These are phyloP conservation scores for Oryza glaberrima DNA, from an alignment of 176 grass and related monocot genomes.

Conservation along the genomic window DNA sequence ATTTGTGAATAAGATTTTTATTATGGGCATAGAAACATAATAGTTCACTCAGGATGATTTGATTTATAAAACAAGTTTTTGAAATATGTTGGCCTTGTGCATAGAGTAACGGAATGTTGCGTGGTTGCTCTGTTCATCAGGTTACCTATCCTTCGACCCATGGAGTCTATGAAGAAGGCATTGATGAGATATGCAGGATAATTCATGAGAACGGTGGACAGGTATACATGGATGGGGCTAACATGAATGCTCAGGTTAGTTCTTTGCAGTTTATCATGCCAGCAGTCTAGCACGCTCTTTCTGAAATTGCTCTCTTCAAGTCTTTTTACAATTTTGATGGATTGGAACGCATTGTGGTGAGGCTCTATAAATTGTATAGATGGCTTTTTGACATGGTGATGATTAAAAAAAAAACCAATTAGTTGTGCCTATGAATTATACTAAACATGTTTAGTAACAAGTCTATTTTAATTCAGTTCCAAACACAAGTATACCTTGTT, in stretches of 20 bases:
- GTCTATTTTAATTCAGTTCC: background rate
- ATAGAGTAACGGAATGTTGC: conserved; percentile 7
- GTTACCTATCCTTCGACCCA: conserved; percentile 99
- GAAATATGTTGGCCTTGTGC: background rate
- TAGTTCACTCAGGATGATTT: conserved; percentile 18
- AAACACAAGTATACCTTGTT: conserved; percentile 17
- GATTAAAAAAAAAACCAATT: no score
- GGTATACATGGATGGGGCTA: conserved; percentile 99
- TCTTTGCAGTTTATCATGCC: conserved; percentile 23
- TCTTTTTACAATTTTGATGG: background rate
- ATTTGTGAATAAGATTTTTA: conserved; percentile 3
- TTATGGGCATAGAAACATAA: conserved; percentile 7
- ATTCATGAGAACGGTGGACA: conserved; percentile 98
- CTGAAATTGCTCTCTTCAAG: background rate
- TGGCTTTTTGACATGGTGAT: no score
- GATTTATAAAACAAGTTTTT: background rate
- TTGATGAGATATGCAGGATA: conserved; percentile 98
- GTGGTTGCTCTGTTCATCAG: conserved; percentile 54
- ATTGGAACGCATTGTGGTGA: no score
- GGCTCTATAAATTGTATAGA: no score
- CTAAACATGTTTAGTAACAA: no score
- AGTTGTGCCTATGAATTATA: no score
- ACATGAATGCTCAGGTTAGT: conserved; percentile 99
- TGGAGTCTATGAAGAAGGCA: conserved; percentile 99
- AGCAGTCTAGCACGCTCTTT: conserved; percentile 12